Base-by-base conservation (phyloP, 305 asterid species). In the Fraxinus angustifolia region DNA sequence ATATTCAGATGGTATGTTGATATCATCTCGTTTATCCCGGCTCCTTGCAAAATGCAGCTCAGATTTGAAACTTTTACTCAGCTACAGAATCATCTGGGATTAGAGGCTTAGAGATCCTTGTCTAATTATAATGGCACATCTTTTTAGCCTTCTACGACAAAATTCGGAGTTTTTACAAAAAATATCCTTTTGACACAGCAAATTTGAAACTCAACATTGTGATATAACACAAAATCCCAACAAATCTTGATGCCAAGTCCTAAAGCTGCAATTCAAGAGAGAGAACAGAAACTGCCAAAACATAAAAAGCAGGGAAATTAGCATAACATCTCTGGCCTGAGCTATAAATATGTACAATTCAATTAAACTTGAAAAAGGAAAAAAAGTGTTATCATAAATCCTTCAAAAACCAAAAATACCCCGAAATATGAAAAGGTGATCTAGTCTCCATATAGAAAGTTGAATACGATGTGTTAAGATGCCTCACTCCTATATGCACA, bases 1-100 rank as follows among this genome's bases (percentile, higher is more conserved):
- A 76, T 94, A 93, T 73, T 94, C 99, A 28, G 97, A 48, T 34
- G 99, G 98, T 83, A 96, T 90, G 89, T 78, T 91, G 89, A 86
- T 88, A 81, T 93, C 97, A 78, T 92, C 99, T 12, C 85, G 88
- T 65, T 65, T 67, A 28, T 70, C 73, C 28, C 71, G 50, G 8
- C 8, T 36, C 35, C 77, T 68, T 38, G 28, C 5, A 34, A 84
- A 78, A 17, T 38, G 31, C 72, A 79, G 79, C 58, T 53, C 68
- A 62, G 70, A 75, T 73, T 6, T 71, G 65, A 86, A 79, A 83
- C 67, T 31, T 68, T 68, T 84, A 78, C 30, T 67, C 76, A 42
- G n/a, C 76, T 48, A 73, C 21, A 78, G 48, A 40, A 78, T 34
- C 73, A 82, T 58, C 78, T 83, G 85, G 86, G 76, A 60, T 42